Evolutionary conservation across 257 asterid species (phyloP), one percentile per base, ranked within the genome.

Genomic region (Solanum bukasovii): DNA sequence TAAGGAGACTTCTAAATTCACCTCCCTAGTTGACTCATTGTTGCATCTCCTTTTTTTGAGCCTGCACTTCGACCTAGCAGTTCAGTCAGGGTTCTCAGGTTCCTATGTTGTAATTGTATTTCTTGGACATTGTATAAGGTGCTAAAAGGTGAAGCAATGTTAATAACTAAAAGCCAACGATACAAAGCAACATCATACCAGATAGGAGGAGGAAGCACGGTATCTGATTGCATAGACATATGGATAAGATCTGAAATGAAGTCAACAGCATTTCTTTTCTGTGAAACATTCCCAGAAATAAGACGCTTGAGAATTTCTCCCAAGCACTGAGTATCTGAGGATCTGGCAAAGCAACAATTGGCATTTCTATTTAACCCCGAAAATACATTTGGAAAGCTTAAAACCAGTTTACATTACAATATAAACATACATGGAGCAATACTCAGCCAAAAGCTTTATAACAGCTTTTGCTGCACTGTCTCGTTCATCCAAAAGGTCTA

Each of bases 401-500:
- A 86, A 89, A 79, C 59, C 33, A 87, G 49, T 87, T 27, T 38
- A 83, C 27, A 16, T 52, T 40, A 72, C 40, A 86, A 49, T 75
- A 27, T 21, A 59, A 88, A 89, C 94, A 87, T 92, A 95, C 99
- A 89, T 89, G 72, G 94, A 93, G 91, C 96, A 96, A 91, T 94
- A 96, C 87, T 96, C 98, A 12, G 98, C 98, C 49, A 96, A 90
- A 89, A 96, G 98, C 90, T 92, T 95, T 63, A 93, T 91, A 84
- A 93, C 93, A 81, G 98, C 99, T 93, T 93, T 96, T 40, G 98
- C 95, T 25, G 98, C 96, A 83, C 93, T 93, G 91, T 96, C 98
- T 85, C 92, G 93, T 90, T 95, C 98, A 86, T 96, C 98, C 93
- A 95, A 90, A 92, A 96, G 93, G 84, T 91, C 90, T 84, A 94